Evolutionary conservation across 352 stramenopile genomes (phyloP).

Genomic region (Globisporangium emineosum): DNA sequence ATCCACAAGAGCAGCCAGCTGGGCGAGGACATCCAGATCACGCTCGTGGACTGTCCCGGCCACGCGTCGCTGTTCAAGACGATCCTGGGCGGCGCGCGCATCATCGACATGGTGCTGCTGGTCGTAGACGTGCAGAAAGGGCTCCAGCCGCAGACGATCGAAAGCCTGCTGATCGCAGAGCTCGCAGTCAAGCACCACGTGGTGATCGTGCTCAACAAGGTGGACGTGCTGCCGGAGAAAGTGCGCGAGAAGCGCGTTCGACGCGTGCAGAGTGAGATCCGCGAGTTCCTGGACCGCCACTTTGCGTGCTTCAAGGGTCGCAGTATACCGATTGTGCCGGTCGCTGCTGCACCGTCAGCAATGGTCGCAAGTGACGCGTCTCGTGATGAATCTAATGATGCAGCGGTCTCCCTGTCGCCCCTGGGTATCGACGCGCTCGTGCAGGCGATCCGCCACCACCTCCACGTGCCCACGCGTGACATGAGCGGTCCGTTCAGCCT

Average conservation of each 20-base stretch:
- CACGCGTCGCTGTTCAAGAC: conserved; percentile 98
- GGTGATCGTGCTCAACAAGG: conserved; percentile 96
- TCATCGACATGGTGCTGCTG: conserved; percentile 98
- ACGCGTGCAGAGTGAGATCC: conserved; percentile 69
- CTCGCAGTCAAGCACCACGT: conserved; percentile 88
- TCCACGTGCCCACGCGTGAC: conserved; percentile 45
- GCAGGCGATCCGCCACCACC: conserved; percentile 24
- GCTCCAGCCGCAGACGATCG: conserved; percentile 97
- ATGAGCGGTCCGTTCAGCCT: conserved; percentile 84
- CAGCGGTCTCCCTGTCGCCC: background rate
- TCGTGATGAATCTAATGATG: conserved; percentile 14
- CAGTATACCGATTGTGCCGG: conserved; percentile 78
- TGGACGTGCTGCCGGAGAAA: conserved; percentile 89
- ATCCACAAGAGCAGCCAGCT: conserved; percentile 10
- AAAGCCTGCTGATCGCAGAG: conserved; percentile 96
- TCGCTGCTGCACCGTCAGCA: conserved; percentile 48
- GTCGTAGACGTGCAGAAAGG: conserved; percentile 97
- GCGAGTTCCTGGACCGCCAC: conserved; percentile 23
- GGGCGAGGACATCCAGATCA: conserved; percentile 86
- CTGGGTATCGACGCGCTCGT: conserved; percentile 80
- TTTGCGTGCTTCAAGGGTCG: conserved; percentile 11
- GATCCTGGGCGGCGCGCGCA: conserved; percentile 98
- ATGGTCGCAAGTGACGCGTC: background rate
- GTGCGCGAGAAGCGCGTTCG: conserved; percentile 61
- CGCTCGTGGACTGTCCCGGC: conserved; percentile 94